Evolutionary conservation across 2,329 filamentous ascomycete genomes (phyloP).

Genomic region (Neurospora sp.): DNA sequence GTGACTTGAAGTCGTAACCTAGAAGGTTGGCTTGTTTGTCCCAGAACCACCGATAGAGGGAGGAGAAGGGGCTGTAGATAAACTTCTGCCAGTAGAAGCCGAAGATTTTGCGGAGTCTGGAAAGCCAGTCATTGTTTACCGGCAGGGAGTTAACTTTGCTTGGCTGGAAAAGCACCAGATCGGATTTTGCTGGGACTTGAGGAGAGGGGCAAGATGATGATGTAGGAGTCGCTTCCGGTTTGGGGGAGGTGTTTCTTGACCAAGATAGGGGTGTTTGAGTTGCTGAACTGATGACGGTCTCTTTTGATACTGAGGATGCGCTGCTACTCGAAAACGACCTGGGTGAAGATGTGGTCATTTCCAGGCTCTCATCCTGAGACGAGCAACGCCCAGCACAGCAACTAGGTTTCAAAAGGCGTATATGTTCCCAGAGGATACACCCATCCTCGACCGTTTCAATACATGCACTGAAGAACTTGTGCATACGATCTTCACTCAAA

Average conservation of each 20-base stretch:
- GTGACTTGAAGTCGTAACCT: background rate
- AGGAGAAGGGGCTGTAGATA: background rate
- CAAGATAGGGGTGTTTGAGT: background rate
- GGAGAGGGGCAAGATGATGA: background rate
- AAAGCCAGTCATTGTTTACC: background rate
- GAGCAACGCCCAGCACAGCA: background rate
- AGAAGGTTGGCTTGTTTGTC: background rate
- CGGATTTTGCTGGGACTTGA: background rate
- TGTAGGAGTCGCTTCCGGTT: background rate
- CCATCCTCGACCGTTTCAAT: background rate
- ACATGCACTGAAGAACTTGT: background rate
- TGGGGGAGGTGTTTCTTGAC: background rate
- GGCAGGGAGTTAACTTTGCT: background rate
- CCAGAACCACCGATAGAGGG: background rate
- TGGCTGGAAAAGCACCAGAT: background rate
- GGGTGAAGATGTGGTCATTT: background rate
- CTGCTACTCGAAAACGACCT: background rate
- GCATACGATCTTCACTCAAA: background rate
- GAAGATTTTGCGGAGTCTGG: background rate
- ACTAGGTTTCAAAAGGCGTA: background rate
- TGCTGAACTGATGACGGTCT: background rate
- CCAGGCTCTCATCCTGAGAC: background rate
- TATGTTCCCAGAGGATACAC: background rate
- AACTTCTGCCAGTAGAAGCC: background rate
- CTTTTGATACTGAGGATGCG: background rate